A percentile compares a stretch with the other conserved stretches of the same genome.
Evolutionary conservation across 106 monocot genomes (phyloP).

Genomic region (Posidonia australis): DNA sequence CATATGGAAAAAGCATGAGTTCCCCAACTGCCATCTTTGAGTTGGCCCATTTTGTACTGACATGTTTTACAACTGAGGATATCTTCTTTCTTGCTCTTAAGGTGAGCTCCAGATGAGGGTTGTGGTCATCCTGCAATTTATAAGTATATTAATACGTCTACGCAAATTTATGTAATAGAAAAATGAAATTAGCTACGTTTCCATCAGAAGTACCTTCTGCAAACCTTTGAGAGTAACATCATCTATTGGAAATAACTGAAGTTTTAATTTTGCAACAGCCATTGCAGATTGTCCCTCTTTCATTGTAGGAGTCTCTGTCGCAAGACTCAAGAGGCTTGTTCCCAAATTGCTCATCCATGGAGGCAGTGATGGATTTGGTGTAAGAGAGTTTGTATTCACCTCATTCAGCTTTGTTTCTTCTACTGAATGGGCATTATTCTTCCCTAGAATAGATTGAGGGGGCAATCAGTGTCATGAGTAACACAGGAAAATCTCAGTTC

Average conservation of each 20-base stretch:
- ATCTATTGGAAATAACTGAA: slow-evolving; percentile 84
- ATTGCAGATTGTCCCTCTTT: not conserved
- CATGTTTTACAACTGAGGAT: slow-evolving; percentile 73
- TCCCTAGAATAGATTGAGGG: not conserved
- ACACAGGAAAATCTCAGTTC: no score
- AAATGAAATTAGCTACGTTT: not conserved
- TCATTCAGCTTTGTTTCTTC: not conserved
- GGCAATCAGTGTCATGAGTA: no score
- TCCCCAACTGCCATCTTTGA: slow-evolving; percentile 44
- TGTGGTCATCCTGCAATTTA: slow-evolving; percentile 50
- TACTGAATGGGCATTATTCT: not conserved
- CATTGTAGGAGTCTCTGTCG: not conserved
- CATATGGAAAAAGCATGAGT: slow-evolving; percentile 67
- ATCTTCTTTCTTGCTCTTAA: slow-evolving; percentile 76
- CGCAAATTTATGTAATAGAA: not conserved
- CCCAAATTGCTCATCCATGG: not conserved
- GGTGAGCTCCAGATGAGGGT: slow-evolving; percentile 84
- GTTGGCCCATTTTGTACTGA: slow-evolving; percentile 74
- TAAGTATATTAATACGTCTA: not conserved
- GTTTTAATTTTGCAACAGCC: slow-evolving; percentile 38
- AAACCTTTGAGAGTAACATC: slow-evolving; percentile 53
- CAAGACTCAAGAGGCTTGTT: not conserved
- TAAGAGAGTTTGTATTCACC: not conserved
- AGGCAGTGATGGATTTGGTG: not conserved
- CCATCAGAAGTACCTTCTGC: slow-evolving; percentile 41